A percentile compares a stretch with the other conserved stretches of the same genome.
Conservation (phyloP, 208 protist species). For the Wallacemonas sp. region DNA sequence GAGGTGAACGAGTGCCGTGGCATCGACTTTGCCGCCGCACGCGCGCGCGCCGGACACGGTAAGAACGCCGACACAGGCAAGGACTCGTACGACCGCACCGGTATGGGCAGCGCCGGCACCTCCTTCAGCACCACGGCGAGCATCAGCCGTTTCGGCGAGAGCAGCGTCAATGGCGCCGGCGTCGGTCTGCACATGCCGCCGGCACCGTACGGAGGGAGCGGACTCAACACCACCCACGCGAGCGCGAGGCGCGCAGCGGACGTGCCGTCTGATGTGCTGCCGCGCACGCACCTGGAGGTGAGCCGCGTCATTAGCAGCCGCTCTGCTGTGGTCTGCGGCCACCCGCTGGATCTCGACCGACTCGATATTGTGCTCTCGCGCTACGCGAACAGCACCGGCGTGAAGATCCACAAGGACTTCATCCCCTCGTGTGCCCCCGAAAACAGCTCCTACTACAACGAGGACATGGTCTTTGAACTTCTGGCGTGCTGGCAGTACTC, state of each 20-base stretch:
- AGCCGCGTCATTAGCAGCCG: slow-evolving; percentile 71
- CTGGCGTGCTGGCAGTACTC: slow-evolving; percentile 52
- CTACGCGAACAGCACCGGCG: slow-evolving; percentile 58
- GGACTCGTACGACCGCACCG: background rate
- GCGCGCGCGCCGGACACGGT: background rate
- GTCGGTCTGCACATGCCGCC: no score
- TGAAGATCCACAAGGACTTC: slow-evolving; percentile 78
- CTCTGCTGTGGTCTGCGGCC: slow-evolving; percentile 68
- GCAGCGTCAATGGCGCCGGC: no score
- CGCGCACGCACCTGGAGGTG: slow-evolving; percentile 61
- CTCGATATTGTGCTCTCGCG: slow-evolving; percentile 59
- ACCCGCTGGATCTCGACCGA: slow-evolving; percentile 71
- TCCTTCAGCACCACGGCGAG: background rate
- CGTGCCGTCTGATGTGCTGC: slow-evolving; percentile 21
- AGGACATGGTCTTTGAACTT: slow-evolving; percentile 50
- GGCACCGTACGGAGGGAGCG: no score
- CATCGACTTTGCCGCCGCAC: slow-evolving; percentile 8
- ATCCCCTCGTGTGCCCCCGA: slow-evolving; percentile 54
- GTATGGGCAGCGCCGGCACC: background rate
- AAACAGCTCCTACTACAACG: slow-evolving; percentile 73
- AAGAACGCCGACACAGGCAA: background rate
- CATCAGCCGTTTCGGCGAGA: background rate
- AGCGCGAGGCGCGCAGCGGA: no score
- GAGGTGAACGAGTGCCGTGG: slow-evolving; percentile 56
- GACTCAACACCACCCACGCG: background rate